Evolutionary conservation across 2,329 filamentous ascomycete species (phyloP), one percentile per base, ranked within the genome.

Genomic region (Cladosporium phlei): DNA sequence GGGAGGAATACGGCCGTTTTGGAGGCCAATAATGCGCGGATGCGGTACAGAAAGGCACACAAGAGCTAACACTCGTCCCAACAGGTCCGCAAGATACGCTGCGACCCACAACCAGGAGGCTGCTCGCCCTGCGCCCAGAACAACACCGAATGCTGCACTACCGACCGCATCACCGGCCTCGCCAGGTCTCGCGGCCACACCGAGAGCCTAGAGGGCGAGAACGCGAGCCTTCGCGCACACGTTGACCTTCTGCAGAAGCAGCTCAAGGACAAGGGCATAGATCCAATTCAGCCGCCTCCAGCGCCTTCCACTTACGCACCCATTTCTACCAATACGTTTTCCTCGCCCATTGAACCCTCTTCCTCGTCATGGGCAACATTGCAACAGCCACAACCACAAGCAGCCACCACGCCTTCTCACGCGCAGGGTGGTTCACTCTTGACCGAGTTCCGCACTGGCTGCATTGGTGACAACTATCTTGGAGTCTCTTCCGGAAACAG

Each of bases 11-110:
- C n/a, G n/a, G n/a, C n/a, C n/a, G n/a, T n/a, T n/a, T n/a, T n/a
- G n/a, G n/a, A n/a, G n/a, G n/a, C n/a, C n/a, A n/a, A n/a, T n/a
- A n/a, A n/a, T n/a, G n/a, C n/a, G n/a, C n/a, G n/a, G n/a, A n/a
- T n/a, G n/a, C n/a, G n/a, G n/a, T n/a, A n/a, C n/a, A n/a, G n/a
- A n/a, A 30, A 35, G 17, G 9, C 17, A 14, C 19, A n/a, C 44
- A 24, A 25, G 38, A 19, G 28, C 20, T 46, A 34, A 46, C 14
- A 28, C 20, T 21, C 50, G 24, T 12, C 29, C n/a, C 39, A 16
- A 49, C 59, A 88, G 85, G 75, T 88, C 48, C 81, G 88, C 56
- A 95, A 95, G 69, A 94, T 94, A 59, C 81, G 86, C 62, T 94
- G 88, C 73, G 88, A 94, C 70, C 84, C 82, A 45, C 74, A 85